A percentile compares a stretch with the other conserved stretches of the same genome.
Evolutionary conservation across 2,329 filamentous ascomycete genomes (phyloP).

Genomic region (Alternaria solani): DNA sequence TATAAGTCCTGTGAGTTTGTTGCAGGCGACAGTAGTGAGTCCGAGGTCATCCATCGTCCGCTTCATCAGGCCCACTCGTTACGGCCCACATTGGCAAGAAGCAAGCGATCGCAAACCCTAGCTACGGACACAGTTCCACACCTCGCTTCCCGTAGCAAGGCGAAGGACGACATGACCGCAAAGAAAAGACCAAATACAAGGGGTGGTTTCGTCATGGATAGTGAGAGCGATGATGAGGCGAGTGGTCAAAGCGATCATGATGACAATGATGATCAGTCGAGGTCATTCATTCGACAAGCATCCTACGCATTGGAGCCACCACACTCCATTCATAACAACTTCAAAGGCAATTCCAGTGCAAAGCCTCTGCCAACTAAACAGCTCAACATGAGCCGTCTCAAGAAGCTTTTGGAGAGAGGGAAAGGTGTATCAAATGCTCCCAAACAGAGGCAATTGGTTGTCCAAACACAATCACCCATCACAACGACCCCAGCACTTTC

Average conservation of each 20-base stretch:
- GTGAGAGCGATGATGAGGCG: constrained; percentile 8
- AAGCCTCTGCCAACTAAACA: constrained; percentile 4
- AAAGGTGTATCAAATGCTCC: background rate
- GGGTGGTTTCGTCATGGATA: constrained; percentile 21
- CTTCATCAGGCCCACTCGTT: background rate
- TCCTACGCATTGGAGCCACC: background rate
- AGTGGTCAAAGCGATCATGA: background rate
- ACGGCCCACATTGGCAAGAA: background rate
- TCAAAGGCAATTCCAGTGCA: background rate
- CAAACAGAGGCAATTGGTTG: background rate
- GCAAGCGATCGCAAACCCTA: background rate
- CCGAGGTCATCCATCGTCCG: background rate
- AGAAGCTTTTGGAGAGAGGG: constrained; percentile 5
- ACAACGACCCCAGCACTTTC: background rate
- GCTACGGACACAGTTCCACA: background rate
- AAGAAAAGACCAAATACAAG: constrained; percentile 8
- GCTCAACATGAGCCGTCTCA: constrained; percentile 12
- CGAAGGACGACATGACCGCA: background rate
- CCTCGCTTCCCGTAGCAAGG: background rate
- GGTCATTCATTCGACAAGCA: too few relatives aligned
- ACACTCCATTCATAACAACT: background rate
- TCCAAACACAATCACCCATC: background rate
- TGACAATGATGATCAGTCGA: background rate
- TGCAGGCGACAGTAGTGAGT: background rate
- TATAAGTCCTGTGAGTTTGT: background rate